Evolutionary conservation across 495 filamentous ascomycete genomes (phyloP), one percentile per base, ranked within the genome.

Genomic region (Bathelium albidoporum): DNA sequence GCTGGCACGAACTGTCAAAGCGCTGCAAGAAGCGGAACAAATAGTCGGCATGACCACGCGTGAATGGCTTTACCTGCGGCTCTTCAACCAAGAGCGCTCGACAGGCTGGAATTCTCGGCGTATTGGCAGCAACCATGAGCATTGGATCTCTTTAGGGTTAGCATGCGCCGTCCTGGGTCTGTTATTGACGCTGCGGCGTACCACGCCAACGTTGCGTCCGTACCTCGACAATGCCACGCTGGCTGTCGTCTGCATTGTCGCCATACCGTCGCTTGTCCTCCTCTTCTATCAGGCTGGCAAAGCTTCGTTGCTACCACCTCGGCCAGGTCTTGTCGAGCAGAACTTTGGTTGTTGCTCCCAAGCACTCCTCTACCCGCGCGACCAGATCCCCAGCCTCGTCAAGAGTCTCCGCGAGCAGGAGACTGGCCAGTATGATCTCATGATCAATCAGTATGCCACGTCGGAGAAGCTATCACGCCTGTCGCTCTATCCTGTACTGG

Each of bases 31-130:
- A 12, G 73, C 78, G 52, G 66, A 78, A 58, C 34, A 39, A 39
- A 39, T 39, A 39, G 34, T 39, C 5, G 34, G 34, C 34, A 39
- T 39, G 34, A 69, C 65, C 1, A 62, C 65, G 34, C 63, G 49
- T 22, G 5, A 61, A 31, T 71, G 74, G 73, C 69, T 85, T 2
- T 85, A 84, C 62, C 72, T 86, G 22, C 79, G 82, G 2, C 73
- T 85, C 2, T 86, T 86, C 71, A 82, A 83, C 68, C 82, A 79
- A 5, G 82, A 83, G 67, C 74, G 78, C 49, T 77, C 79, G 28
- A 73, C 81, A 16, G 81, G 82, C 24, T 84, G 81, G 81, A 83
- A 83, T 65, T 75, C 70, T 18, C 76, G 69, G 58, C 34, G 34
- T 39, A 14, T 39, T 39, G 34, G 34, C 34, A 14, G 34, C 34